Conservation (phyloP, 441 rosid species). For the Kokia cookei region DNA sequence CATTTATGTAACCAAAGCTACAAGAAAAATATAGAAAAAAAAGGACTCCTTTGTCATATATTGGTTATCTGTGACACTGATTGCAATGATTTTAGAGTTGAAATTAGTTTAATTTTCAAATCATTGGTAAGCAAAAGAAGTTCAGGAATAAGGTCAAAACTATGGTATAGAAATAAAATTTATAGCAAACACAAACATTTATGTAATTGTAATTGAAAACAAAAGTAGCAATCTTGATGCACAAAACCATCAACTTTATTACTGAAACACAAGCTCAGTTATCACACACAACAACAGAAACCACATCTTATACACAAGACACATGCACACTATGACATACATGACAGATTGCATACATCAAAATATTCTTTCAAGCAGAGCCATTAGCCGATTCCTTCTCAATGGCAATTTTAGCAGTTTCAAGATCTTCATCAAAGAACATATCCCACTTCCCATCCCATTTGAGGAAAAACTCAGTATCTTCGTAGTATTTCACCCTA, state of each 20-base stretch:
- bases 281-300: neutral
- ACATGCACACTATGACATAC: neutral
- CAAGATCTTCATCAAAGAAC: slow-evolving; percentile 73
- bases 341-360: neutral
- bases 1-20: neutral
- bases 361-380: neutral
- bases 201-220: neutral
- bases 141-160: too few relatives aligned
- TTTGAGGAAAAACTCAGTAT: slow-evolving; percentile 78
- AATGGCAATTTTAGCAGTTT: slow-evolving; percentile 41
- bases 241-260: neutral
- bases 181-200: neutral
- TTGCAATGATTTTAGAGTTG: neutral
- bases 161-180: too few relatives aligned
- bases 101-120: neutral
- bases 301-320: neutral
- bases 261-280: neutral
- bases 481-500: slow-evolving; percentile 74
- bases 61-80: neutral
- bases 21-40: neutral
- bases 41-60: neutral
- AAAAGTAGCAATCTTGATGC: neutral
- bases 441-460: slow-evolving; percentile 92
- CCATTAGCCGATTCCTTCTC: slow-evolving; percentile 29
- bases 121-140: neutral